These are phyloP conservation scores for Durio zibethinus DNA, from an alignment of 345 rosid genomes.

Conservation along the genomic window DNA sequence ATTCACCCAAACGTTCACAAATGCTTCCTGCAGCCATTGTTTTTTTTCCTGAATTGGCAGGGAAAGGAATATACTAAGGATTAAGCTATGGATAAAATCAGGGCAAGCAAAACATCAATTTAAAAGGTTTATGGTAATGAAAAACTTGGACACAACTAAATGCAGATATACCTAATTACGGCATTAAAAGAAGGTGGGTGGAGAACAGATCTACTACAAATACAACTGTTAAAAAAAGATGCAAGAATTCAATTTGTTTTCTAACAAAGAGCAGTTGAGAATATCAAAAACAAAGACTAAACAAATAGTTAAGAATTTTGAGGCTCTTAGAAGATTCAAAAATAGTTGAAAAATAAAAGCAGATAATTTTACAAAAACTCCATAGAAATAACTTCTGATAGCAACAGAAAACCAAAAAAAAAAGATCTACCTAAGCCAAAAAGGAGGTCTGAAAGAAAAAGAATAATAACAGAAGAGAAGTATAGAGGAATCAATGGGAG, in stretches of 20 bases:
- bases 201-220: background rate
- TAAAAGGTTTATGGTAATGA: background rate
- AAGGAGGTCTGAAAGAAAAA: too few species aligned
- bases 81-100: background rate
- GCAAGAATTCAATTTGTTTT: background rate
- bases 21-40: slow-evolving; percentile 33
- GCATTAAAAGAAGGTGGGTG: background rate
- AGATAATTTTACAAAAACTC: background rate
- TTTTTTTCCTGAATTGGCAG: background rate
- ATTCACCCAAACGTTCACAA: slow-evolving; percentile 71
- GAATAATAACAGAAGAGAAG: background rate
- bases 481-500: background rate
- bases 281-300: background rate
- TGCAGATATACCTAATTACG: background rate
- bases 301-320: background rate
- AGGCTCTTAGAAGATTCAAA: background rate
- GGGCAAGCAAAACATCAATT: background rate
- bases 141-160: background rate
- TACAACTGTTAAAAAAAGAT: too few species aligned
- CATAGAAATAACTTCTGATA: background rate
- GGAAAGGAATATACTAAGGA: background rate
- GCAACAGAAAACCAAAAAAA: background rate
- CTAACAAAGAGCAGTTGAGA: background rate
- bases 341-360: too few species aligned
- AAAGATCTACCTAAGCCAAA: background rate